phyloP scores from a whole-genome alignment of 495 filamentous ascomycete genomes.

The Neurospora sp. region DNA sequence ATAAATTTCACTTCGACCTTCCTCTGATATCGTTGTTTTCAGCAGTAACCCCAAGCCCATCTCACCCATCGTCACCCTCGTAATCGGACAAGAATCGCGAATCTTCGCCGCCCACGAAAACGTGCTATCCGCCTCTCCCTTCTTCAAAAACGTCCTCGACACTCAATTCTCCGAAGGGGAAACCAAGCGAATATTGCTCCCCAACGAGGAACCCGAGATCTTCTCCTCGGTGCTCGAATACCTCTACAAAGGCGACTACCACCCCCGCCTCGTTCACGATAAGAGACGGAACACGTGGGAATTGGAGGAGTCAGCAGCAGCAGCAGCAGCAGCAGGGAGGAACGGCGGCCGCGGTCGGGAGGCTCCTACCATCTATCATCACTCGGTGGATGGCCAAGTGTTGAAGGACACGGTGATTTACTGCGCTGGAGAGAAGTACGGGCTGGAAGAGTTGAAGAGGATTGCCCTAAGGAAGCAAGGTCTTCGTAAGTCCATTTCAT shows the following conservation, averaged over 20 bases:
- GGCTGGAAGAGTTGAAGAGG: conserved; percentile 69
- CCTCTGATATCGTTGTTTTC: conserved; percentile 6
- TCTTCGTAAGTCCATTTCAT: conserved; percentile 35
- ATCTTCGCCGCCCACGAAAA: conserved; percentile 89
- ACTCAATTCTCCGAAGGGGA: conserved; percentile 53
- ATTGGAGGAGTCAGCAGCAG: conserved; percentile 38
- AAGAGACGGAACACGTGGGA: conserved; percentile 58
- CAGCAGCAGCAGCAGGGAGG: not conserved
- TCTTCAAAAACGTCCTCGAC: conserved; percentile 55
- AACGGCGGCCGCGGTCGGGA: conserved; percentile 14
- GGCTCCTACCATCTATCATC: conserved; percentile 63
- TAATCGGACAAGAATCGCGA: conserved; percentile 64
- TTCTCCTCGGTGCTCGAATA: conserved; percentile 87
- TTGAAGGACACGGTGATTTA: conserved; percentile 87
- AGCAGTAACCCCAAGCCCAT: conserved; percentile 38
- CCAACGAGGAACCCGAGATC: conserved; percentile 78
- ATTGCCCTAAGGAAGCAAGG: conserved; percentile 80
- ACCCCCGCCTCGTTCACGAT: conserved; percentile 63
- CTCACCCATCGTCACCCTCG: conserved; percentile 68
- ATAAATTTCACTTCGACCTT: not conserved
- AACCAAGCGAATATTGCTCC: conserved; percentile 64
- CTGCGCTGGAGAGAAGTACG: conserved; percentile 75
- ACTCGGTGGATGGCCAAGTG: conserved; percentile 52
- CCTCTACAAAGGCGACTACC: conserved; percentile 89
- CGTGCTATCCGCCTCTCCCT: conserved; percentile 66